Evolutionary conservation across 208 protist species (phyloP), one percentile per base, ranked within the genome.

Genomic region (Acanthamoeba rhysodes): DNA sequence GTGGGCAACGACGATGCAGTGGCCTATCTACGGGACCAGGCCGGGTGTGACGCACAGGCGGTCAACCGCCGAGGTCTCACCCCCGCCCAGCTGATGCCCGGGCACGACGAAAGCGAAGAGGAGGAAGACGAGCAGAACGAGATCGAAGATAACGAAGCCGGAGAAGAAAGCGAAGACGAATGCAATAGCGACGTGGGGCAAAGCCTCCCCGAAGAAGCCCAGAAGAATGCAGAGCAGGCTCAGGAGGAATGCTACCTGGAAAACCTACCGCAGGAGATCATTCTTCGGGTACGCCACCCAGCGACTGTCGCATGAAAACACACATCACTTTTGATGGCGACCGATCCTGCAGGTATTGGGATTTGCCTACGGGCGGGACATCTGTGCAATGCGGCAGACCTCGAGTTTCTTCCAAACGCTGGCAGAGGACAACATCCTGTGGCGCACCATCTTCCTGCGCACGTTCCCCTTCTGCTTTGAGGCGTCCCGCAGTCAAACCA

Each of bases 401-500:
- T 82, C 72, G 7, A 16, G 72, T 10, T 24, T 32, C 16, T 82
- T 48, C 29, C 41, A 24, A 6, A 18, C 10, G 29, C 8, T 82
- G 72, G 72, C 72, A 9, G 72, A 82, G 4, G 72, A 82, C 72
- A 82, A 82, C 12, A 2, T 50, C 7, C 37, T 82, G 7, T 82
- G 72, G 72, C 72, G 72, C 72, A 82, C 29, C 10, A 27, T 82
- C 37, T 82, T 37, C 72, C 41, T 82, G n/a, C 72, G 72, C 20
- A 82, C 72, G 9, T 82, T 82, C 24, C 72, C 72, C 32, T 82
- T 82, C 72, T 82, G 37, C 16, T 82, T 82, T 5, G 72, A 82
- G 72, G 34, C 41, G 9, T 4, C 72, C 20, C 32, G 34, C 41
- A 50, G 8, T 6, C 72, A 34, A 14, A 82, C n/a, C 37, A 82